phyloP scores from a whole-genome alignment of 179 eudicot species.

The Spergularia azorica region DNA sequence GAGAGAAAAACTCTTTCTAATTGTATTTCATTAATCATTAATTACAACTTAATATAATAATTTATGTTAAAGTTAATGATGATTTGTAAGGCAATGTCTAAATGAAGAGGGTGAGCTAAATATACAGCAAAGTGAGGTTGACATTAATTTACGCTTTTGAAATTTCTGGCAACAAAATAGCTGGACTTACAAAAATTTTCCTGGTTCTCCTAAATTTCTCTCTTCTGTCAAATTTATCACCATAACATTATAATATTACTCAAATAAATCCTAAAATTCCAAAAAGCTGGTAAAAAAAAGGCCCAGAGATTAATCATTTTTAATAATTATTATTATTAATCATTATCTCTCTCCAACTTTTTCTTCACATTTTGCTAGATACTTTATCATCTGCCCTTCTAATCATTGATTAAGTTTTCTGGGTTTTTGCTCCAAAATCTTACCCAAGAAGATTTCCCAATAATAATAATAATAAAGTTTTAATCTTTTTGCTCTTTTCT shows the following conservation, averaged over 20 bases:
- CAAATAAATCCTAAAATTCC: constrained; percentile 2
- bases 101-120: neutral
- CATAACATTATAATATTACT: neutral
- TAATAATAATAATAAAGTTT: neutral
- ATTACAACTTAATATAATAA: too few species aligned
- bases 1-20: too few species aligned
- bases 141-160: constrained; percentile 29
- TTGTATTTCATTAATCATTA: too few species aligned
- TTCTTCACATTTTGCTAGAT: neutral
- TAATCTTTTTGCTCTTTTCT: constrained; percentile 12
- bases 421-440: neutral
- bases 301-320: neutral
- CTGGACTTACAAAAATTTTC: neutral
- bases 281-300: neutral
- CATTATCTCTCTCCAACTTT: constrained; percentile 19
- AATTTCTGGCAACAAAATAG: constrained; percentile 12
- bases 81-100: too few species aligned
- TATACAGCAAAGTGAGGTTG: neutral
- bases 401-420: constrained; percentile 13
- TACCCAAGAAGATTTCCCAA: neutral
- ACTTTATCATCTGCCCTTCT: neutral
- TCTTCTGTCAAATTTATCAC: constrained; percentile 14
- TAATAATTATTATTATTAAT: constrained; percentile 2
- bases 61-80: too few species aligned
- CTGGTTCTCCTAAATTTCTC: constrained; percentile 5